phyloP scores from a whole-genome alignment of 1,139 yeast species.

The Blastobotrys proliferans region DNA sequence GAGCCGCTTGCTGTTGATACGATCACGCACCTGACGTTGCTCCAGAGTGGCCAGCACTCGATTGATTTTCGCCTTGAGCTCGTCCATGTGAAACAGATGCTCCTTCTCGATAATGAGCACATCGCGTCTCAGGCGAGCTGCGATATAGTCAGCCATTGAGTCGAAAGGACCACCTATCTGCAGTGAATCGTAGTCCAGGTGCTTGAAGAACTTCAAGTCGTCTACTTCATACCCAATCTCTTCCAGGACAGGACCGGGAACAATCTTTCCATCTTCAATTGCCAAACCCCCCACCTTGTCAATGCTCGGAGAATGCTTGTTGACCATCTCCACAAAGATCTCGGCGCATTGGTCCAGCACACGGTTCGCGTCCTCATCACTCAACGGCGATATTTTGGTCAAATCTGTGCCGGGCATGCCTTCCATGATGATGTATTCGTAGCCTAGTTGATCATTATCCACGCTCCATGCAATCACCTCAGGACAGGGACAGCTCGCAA shows the following conservation, averaged over 20 bases:
- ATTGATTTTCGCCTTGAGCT: neutral
- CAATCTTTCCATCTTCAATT: conserved; percentile 4
- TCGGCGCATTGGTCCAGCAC: conserved; percentile 5
- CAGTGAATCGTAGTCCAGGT: conserved; percentile 4
- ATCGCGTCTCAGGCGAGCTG: conserved; percentile 10
- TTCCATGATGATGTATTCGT: conserved; percentile 8
- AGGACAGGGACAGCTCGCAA: conserved; percentile 9
- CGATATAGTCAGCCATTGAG: conserved; percentile 3
- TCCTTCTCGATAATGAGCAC: conserved; percentile 1
- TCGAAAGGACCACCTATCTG: conserved; percentile 15
- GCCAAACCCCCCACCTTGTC: conserved; percentile 12
- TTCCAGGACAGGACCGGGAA: conserved; percentile 10
- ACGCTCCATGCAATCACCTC: conserved; percentile 8
- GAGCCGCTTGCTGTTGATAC: conserved; percentile 5
- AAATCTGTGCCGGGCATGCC: conserved; percentile 8
- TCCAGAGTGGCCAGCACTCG: neutral
- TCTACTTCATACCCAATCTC: conserved; percentile 11
- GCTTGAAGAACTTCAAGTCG: neutral
- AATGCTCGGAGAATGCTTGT: conserved; percentile 3
- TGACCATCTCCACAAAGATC: conserved; percentile 10
- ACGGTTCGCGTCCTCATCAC: neutral
- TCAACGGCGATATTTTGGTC: neutral
- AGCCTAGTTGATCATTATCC: conserved; percentile 7
- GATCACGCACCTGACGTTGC: neutral
- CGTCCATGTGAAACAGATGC: neutral